Evolutionary conservation across 805 yeast species (phyloP).

Genomic region (Hermanozyma aechmeae): DNA sequence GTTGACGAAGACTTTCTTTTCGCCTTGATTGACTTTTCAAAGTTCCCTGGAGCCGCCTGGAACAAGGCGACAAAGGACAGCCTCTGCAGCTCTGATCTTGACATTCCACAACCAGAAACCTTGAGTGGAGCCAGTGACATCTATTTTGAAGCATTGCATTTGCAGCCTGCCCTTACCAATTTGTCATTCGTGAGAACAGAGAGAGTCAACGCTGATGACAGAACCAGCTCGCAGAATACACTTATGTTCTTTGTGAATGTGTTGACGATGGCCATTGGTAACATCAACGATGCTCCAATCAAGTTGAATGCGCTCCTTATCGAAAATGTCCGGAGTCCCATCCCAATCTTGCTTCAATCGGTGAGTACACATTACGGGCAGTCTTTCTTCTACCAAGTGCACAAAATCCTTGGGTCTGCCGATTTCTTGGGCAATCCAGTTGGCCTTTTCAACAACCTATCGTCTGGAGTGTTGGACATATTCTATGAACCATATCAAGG

Average conservation of each 20-base stretch:
- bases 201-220: slow-evolving; percentile 57
- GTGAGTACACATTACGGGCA: slow-evolving; percentile 83
- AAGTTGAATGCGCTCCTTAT: slow-evolving; percentile 76
- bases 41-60: slow-evolving; percentile 81
- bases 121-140: slow-evolving; percentile 56
- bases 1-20: slow-evolving; percentile 89
- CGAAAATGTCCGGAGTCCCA: slow-evolving; percentile 83
- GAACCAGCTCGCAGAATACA: slow-evolving; percentile 50
- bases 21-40: slow-evolving; percentile 71
- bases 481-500: slow-evolving; percentile 98
- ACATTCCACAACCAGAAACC: slow-evolving; percentile 61
- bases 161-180: slow-evolving; percentile 86
- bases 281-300: slow-evolving; percentile 94
- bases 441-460: slow-evolving; percentile 84
- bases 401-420: slow-evolving; percentile 90
- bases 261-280: slow-evolving; percentile 93
- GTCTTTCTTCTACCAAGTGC: slow-evolving; percentile 83
- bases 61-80: slow-evolving; percentile 32
- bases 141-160: slow-evolving; percentile 84
- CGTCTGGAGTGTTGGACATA: slow-evolving; percentile 93
- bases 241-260: slow-evolving; percentile 74
- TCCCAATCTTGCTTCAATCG: slow-evolving; percentile 60
- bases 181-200: slow-evolving; percentile 89
- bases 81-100: slow-evolving; percentile 54
- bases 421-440: slow-evolving; percentile 97